Evolutionary conservation across 2,329 filamentous ascomycete genomes (phyloP).

Genomic region (Rhinocladiella similis): DNA sequence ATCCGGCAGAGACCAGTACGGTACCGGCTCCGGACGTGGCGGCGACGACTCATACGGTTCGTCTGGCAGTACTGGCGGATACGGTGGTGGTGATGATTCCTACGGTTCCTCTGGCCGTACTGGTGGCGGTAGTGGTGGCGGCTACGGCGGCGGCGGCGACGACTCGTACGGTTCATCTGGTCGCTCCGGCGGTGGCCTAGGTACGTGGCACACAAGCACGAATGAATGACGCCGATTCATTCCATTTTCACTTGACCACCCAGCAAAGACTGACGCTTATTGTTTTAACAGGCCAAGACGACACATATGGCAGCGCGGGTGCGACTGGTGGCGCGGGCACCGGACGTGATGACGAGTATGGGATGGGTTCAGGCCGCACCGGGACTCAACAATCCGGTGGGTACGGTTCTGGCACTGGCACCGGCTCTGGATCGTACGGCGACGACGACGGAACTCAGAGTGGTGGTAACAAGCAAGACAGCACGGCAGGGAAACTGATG

Average conservation of each 20-base stretch:
- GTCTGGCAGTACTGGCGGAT: neutral
- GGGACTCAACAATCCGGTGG: constrained; percentile 20
- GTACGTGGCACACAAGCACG: neutral
- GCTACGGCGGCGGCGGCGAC: no score
- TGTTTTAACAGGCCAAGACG: constrained; percentile 12
- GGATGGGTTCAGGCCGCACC: constrained; percentile 24
- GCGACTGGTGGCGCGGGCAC: constrained; percentile 6
- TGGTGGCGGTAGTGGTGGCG: no score
- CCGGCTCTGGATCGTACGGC: constrained; percentile 16
- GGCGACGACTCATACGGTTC: neutral
- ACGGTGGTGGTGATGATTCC: neutral
- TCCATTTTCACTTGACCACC: neutral
- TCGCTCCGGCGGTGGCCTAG: constrained; percentile 3
- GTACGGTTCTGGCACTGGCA: constrained; percentile 24
- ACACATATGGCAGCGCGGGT: constrained; percentile 23
- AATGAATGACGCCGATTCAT: neutral
- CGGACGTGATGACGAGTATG: constrained; percentile 3
- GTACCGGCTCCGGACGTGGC: neutral
- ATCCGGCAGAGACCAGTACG: neutral
- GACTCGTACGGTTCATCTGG: no score
- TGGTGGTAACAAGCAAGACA: constrained; percentile 26
- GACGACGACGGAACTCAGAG: constrained; percentile 2
- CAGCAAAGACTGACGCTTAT: no score
- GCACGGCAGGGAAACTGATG: constrained; percentile 32
- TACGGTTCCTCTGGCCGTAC: neutral